Percentiles rank a stretch among this genome's conserved stretches.
Evolutionary conservation across 1,139 yeast genomes (phyloP).

Genomic region (Pichia sp.): DNA sequence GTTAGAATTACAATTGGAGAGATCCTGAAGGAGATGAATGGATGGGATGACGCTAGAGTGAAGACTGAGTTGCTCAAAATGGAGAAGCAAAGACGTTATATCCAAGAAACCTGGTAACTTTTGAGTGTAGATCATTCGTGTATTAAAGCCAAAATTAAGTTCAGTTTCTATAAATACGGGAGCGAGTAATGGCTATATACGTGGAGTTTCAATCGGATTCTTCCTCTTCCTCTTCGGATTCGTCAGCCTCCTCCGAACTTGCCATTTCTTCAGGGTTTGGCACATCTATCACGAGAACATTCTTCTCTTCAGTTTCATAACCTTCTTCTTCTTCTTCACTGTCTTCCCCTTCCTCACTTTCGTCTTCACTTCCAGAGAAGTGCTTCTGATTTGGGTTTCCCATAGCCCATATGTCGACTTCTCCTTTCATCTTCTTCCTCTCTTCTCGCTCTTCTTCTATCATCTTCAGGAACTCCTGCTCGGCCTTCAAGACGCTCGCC

Average conservation of each 20-base stretch:
- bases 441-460: constrained; percentile 64
- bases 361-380: constrained; percentile 15
- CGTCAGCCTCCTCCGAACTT: constrained; percentile 1
- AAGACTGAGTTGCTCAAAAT: constrained; percentile 44
- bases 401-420: constrained; percentile 67
- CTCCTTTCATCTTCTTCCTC: constrained; percentile 44
- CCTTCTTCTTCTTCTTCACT: constrained; percentile 19
- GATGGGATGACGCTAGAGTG: constrained; percentile 36
- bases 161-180: no score
- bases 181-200: no score
- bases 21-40: constrained; percentile 35
- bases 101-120: constrained; percentile 85
- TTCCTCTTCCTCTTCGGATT: constrained; percentile 1
- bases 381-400: constrained; percentile 61
- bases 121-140: no score
- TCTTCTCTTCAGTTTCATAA: constrained; percentile 12
- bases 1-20: constrained; percentile 71
- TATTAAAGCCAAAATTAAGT: no score
- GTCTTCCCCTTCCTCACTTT: constrained; percentile 26
- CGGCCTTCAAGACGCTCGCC: constrained; percentile 65
- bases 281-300: constrained; percentile 9
- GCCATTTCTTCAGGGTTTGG: constrained; percentile 12
- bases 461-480: constrained; percentile 64
- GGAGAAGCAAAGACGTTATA: constrained; percentile 63
- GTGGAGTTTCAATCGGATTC: no score